These are phyloP conservation scores for Neocucurbitaria cava DNA, from an alignment of 2,329 filamentous ascomycete species.

Conservation along the genomic window DNA sequence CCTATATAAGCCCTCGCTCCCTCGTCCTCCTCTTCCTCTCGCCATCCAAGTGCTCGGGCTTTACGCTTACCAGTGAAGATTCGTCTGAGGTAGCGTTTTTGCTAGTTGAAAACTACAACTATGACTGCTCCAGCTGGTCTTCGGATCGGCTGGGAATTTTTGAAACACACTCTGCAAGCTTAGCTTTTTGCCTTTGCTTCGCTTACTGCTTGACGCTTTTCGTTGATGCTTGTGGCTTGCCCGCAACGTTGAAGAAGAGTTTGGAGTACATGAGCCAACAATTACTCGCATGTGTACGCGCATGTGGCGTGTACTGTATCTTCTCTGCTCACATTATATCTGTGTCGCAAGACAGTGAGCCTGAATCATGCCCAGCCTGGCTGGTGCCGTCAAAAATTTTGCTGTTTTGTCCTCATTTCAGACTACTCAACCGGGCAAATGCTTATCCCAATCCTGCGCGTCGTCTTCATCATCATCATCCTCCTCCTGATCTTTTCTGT, in stretches of 20 bases:
- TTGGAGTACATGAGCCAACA: too few species aligned
- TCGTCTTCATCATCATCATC: slow-evolving; percentile 34
- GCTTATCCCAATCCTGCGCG: slow-evolving; percentile 45
- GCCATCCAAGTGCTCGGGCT: slow-evolving; percentile 67
- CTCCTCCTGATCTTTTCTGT: slow-evolving; percentile 20
- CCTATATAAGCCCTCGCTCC: slow-evolving; percentile 15
- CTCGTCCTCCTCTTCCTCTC: slow-evolving; percentile 7
- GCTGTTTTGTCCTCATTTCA: background rate
- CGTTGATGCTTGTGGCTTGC: slow-evolving; percentile 36
- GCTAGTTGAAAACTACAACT: slow-evolving; percentile 87
- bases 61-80: slow-evolving; percentile 87
- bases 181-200: too few species aligned
- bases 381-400: background rate
- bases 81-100: slow-evolving; percentile 87
- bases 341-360: too few species aligned
- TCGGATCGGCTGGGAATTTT: slow-evolving; percentile 80
- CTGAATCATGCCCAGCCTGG: background rate
- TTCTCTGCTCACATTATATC: too few species aligned
- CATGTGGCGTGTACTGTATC: too few species aligned
- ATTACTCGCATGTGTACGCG: too few species aligned
- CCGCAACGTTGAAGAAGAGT: slow-evolving; percentile 42
- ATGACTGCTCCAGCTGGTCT: slow-evolving; percentile 77
- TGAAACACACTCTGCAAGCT: slow-evolving; percentile 59
- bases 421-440: slow-evolving; percentile 32
- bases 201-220: too few species aligned